These are phyloP conservation scores for Penicillium paradoxum DNA, from an alignment of 495 filamentous ascomycete species.

Conservation along the genomic window DNA sequence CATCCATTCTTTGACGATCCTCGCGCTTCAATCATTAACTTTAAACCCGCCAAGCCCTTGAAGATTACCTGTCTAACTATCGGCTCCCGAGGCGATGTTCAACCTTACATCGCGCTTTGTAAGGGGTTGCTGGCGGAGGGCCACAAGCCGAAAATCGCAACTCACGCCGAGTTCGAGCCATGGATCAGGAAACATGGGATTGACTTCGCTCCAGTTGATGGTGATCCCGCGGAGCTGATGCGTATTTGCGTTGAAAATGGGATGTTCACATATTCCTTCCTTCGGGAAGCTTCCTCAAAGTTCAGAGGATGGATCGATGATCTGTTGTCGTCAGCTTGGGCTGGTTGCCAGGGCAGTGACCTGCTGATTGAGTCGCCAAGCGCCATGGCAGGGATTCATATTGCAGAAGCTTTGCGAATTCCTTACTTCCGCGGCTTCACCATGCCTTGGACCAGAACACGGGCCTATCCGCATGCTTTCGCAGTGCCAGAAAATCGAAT, in stretches of 20 bases:
- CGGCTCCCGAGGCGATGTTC: conserved; percentile 91
- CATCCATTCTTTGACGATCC: conserved; percentile 88
- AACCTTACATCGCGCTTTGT: conserved; percentile 95
- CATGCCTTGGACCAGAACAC: conserved; percentile 96
- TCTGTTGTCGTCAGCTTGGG: conserved; percentile 78
- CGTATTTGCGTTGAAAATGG: conserved; percentile 92
- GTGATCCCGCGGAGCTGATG: conserved; percentile 94
- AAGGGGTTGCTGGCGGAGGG: conserved; percentile 86
- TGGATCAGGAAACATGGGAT: conserved; percentile 93
- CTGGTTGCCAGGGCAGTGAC: conserved; percentile 79
- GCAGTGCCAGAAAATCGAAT: conserved; percentile 90
- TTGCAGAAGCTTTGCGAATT: conserved; percentile 90
- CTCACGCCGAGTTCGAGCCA: conserved; percentile 79
- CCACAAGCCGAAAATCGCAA: conserved; percentile 82
- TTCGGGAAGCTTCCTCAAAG: conserved; percentile 79
- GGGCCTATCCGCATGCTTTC: conserved; percentile 96
- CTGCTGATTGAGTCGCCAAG: conserved; percentile 93
- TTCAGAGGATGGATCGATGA: conserved; percentile 94
- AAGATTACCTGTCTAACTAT: conserved; percentile 94
- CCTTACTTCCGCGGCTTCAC: conserved; percentile 98
- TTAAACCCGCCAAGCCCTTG: conserved; percentile 79
- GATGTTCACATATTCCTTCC: conserved; percentile 92
- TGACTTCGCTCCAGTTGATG: conserved; percentile 80
- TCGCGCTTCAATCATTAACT: conserved; percentile 86
- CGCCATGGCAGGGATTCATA: conserved; percentile 97